phyloP scores from a whole-genome alignment of 2,329 filamentous ascomycete species.

The Paecilomyces fulvus region DNA sequence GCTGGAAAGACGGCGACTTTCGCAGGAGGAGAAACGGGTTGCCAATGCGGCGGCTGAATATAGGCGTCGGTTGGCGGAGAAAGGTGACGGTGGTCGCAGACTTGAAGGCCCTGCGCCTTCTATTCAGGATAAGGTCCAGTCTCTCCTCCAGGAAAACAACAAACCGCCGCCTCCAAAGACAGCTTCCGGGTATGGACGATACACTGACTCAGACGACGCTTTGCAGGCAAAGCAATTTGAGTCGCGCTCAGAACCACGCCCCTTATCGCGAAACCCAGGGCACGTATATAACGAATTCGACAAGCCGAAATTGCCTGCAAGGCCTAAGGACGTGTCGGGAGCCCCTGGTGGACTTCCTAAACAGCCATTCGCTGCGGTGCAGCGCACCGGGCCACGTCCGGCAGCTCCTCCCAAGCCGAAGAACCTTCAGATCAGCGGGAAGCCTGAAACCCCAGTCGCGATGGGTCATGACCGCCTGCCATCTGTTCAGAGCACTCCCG shows the following conservation, averaged over 20 bases:
- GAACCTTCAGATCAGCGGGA: constrained; percentile 43
- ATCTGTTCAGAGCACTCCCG: constrained; percentile 16
- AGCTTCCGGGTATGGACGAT: constrained; percentile 83
- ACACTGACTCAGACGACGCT: constrained; percentile 50
- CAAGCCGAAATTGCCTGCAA: constrained; percentile 7
- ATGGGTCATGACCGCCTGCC: constrained; percentile 12
- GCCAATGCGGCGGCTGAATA: constrained; percentile 85
- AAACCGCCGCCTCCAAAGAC: constrained; percentile 54
- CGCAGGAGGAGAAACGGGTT: constrained; percentile 83
- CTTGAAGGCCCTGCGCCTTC: constrained; percentile 59
- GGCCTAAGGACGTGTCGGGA: constrained; percentile 11
- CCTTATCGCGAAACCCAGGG: constrained; percentile 15
- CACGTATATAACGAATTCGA: constrained; percentile 11
- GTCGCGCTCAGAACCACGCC: constrained; percentile 8
- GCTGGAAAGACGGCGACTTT: constrained; percentile 70
- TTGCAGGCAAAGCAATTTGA: constrained; percentile 33
- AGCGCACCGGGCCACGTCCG: constrained; percentile 36
- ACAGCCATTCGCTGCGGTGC: constrained; percentile 15
- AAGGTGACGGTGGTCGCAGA: constrained; percentile 44
- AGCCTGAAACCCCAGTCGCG: constrained; percentile 16
- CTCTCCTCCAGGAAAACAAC: constrained; percentile 67
- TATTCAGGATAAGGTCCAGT: constrained; percentile 88
- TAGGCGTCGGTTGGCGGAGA: constrained; percentile 60
- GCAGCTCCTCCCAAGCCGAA: constrained; percentile 54
- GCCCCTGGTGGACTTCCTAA: constrained; percentile 9